phyloP scores from a whole-genome alignment of 2,329 filamentous ascomycete genomes.

The Aspergillus aculeatus region DNA sequence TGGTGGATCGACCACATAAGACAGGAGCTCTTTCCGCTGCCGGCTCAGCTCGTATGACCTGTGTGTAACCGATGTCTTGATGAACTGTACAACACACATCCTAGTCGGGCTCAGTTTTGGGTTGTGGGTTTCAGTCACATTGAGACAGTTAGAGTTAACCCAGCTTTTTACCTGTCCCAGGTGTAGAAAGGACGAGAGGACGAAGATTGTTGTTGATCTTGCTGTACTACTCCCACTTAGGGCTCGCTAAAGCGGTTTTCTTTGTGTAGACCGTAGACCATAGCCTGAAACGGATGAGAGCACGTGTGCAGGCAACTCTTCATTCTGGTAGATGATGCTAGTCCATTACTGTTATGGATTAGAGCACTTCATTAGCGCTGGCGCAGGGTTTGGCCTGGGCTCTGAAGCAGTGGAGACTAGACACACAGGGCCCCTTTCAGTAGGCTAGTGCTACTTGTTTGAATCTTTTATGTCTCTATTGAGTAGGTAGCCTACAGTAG shows the following conservation, averaged over 20 bases:
- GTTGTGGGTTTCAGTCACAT: background rate
- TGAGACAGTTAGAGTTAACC: background rate
- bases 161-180: background rate
- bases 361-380: background rate
- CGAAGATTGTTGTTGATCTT: background rate
- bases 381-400: background rate
- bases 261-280: background rate
- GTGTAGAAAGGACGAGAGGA: no score
- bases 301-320: background rate
- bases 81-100: background rate
- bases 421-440: background rate
- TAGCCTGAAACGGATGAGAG: background rate
- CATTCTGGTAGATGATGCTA: background rate
- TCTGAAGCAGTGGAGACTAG: background rate
- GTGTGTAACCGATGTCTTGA: background rate
- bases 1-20: background rate
- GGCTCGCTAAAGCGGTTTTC: background rate
- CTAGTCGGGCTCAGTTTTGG: background rate
- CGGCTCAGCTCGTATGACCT: background rate
- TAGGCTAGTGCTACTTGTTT: no score
- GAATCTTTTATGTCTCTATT: no score
- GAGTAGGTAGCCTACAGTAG: no score
- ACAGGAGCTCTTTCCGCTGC: background rate
- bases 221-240: background rate
- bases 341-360: background rate